Percentiles rank a stretch among this genome's conserved stretches.
Conservation (phyloP, 805 yeast genomes). For the Ogataea ramenticola region DNA sequence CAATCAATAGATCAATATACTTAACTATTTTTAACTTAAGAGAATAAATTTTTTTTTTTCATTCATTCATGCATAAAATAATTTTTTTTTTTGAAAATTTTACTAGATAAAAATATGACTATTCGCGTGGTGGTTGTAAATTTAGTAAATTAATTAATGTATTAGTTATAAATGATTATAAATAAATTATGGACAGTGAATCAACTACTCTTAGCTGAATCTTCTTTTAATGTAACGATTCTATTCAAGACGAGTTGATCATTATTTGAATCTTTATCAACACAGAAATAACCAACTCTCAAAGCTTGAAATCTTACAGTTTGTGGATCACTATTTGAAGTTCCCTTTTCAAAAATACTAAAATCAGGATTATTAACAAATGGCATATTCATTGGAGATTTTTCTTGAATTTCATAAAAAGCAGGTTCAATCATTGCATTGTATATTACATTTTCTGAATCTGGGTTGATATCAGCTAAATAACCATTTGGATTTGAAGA, state of each 20-base stretch:
- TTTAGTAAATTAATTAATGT: too few species aligned
- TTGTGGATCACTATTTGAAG: constrained; percentile 46
- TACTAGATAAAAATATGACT: not conserved
- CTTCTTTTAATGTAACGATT: constrained; percentile 90
- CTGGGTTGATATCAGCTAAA: constrained; percentile 73
- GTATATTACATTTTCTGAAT: constrained; percentile 62
- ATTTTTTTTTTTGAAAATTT: not conserved
- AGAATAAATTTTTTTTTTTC: not conserved
- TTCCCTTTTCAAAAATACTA: constrained; percentile 55
- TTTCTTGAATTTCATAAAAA: constrained; percentile 55
- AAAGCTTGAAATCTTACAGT: constrained; percentile 96
- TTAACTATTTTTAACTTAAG: not conserved
- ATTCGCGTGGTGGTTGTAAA: too few species aligned
- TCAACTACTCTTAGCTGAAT: constrained; percentile 34
- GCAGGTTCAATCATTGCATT: constrained; percentile 75
- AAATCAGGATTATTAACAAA: constrained; percentile 51
- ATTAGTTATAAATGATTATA: too few species aligned
- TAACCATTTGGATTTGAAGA: constrained; percentile 81
- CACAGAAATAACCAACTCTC: constrained; percentile 91
- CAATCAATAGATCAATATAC: too few species aligned
- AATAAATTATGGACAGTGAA: too few species aligned
- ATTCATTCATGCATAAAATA: not conserved
- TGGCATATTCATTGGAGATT: constrained; percentile 71
- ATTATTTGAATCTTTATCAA: constrained; percentile 68
- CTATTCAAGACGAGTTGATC: constrained; percentile 72